Evolutionary conservation across 805 yeast genomes (phyloP).

Genomic region (Saccharomycopsis selenospora): DNA sequence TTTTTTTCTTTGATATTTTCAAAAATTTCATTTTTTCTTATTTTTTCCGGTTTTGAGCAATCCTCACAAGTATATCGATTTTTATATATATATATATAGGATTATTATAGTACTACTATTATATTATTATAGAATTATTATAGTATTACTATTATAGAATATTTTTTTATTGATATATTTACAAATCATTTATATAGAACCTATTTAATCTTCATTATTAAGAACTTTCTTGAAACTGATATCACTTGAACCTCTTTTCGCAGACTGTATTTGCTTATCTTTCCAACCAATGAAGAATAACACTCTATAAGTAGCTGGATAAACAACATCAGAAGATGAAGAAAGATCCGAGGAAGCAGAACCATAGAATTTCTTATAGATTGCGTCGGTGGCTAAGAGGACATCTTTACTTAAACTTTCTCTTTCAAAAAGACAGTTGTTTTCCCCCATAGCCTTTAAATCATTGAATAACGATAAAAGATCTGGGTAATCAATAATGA

Average conservation of each 20-base stretch:
- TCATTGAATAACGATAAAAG: conserved; percentile 60
- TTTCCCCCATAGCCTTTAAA: conserved; percentile 77
- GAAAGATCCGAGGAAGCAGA: conserved; percentile 47
- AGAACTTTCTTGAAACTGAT: conserved; percentile 60
- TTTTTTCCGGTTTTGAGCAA: background rate
- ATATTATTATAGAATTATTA: too few relatives aligned
- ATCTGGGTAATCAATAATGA: conserved; percentile 72
- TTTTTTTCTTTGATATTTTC: background rate
- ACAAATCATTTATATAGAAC: too few relatives aligned
- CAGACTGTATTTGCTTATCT: conserved; percentile 63
- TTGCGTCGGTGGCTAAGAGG: conserved; percentile 67
- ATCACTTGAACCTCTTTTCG: conserved; percentile 65
- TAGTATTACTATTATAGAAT: too few relatives aligned
- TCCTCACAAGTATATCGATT: too few relatives aligned
- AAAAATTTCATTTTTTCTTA: conserved; percentile 3
- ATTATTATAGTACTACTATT: too few relatives aligned
- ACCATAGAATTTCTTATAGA: conserved; percentile 66
- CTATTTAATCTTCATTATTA: too few relatives aligned
- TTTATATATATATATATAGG: too few relatives aligned
- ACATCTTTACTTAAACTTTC: conserved; percentile 51
- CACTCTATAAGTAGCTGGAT: conserved; percentile 78
- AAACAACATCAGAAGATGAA: conserved; percentile 28
- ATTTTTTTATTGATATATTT: too few relatives aligned
- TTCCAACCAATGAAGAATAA: conserved; percentile 90
- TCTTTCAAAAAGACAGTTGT: conserved; percentile 48